These are phyloP conservation scores for Plasmodium fragile DNA, from an alignment of 169 alveolate genomes.

Conservation along the genomic window DNA sequence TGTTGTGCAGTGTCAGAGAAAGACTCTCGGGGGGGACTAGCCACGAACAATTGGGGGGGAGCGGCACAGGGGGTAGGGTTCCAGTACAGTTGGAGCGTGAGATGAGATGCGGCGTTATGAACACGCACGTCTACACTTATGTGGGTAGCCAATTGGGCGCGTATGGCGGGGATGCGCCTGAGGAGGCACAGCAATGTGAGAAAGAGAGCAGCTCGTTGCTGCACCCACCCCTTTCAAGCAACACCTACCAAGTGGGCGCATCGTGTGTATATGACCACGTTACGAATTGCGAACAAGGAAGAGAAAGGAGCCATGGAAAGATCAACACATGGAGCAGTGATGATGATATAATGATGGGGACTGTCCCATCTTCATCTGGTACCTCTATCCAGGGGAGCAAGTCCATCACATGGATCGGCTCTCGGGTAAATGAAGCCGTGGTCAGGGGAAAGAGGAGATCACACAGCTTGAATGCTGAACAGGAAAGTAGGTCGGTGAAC, in stretches of 20 bases:
- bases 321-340: background rate
- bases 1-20: background rate
- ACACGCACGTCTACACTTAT: background rate
- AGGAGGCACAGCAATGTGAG: background rate
- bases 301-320: background rate
- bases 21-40: background rate
- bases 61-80: background rate
- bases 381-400: background rate
- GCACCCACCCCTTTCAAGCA: background rate
- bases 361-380: background rate
- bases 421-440: background rate
- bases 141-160: background rate
- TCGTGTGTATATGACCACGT: background rate
- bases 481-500: background rate
- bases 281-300: background rate
- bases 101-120: background rate
- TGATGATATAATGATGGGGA: background rate
- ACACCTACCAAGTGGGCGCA: background rate
- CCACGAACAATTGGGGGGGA: background rate
- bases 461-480: slow-evolving; percentile 15
- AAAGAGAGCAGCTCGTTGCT: background rate
- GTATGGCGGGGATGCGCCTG: background rate
- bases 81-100: background rate
- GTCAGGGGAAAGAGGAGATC: slow-evolving; percentile 19
- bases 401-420: background rate